Conservation (phyloP, 148 eudicot genomes). For the Rhododendron ovatum region DNA sequence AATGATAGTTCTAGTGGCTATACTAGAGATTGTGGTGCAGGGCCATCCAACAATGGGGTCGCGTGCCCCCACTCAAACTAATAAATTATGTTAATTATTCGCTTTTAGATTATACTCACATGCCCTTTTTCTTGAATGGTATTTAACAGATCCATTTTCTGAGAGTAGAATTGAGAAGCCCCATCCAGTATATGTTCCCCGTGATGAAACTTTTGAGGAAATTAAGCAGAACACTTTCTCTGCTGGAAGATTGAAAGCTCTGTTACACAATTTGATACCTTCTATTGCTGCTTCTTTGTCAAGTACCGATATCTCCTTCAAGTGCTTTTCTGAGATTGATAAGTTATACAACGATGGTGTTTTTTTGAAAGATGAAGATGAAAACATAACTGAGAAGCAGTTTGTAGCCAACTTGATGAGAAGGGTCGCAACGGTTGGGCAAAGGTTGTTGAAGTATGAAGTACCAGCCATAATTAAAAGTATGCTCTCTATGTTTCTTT, state of each 20-base stretch:
- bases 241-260: constrained; percentile 71
- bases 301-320: constrained; percentile 61
- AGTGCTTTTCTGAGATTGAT: constrained; percentile 75
- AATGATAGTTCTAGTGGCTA: neutral
- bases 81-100: neutral
- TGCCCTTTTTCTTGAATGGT: neutral
- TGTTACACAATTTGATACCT: constrained; percentile 81
- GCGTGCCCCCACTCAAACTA: neutral
- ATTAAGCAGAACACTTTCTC: constrained; percentile 61
- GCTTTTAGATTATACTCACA: neutral
- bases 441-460: constrained; percentile 65
- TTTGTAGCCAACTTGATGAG: constrained; percentile 25
- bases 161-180: constrained; percentile 74
- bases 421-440: constrained; percentile 35
- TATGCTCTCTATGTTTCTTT: constrained; percentile 30
- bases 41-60: neutral
- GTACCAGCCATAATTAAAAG: constrained; percentile 62
- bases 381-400: constrained; percentile 13
- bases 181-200: constrained; percentile 75
- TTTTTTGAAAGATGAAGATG: constrained; percentile 44
- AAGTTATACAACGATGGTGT: constrained; percentile 66
- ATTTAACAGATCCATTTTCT: constrained; percentile 42
- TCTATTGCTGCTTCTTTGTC: constrained; percentile 55
- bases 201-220: constrained; percentile 91
- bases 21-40: neutral